Evolutionary conservation across 2,329 filamentous ascomycete species (phyloP).

Genomic region (Pseudocercospora cruenta): DNA sequence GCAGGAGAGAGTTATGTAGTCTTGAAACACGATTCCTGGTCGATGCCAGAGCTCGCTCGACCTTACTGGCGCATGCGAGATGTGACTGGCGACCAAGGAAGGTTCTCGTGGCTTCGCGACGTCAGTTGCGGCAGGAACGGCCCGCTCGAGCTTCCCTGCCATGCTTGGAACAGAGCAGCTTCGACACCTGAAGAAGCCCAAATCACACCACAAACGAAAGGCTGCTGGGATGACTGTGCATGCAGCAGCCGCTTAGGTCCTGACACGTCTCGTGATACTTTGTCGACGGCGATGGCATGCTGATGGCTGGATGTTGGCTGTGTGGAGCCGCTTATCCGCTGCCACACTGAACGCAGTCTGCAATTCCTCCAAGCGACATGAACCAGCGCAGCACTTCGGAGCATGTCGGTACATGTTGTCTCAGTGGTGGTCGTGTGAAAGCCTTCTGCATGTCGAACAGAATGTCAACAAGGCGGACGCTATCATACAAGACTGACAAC

Average conservation of each 20-base stretch:
- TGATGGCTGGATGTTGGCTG: not conserved
- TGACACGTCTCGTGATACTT: slow-evolving; percentile 3
- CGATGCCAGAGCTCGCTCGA: slow-evolving; percentile 5
- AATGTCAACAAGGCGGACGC: not conserved
- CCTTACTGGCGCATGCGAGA: slow-evolving; percentile 11
- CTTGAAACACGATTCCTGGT: slow-evolving; percentile 8
- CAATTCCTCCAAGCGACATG: not conserved
- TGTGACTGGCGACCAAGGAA: not conserved
- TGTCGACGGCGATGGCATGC: not conserved
- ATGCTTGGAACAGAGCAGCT: not conserved
- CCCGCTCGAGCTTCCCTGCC: not conserved
- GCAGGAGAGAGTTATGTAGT: slow-evolving; percentile 14
- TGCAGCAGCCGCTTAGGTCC: not conserved
- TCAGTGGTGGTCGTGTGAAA: too few species aligned
- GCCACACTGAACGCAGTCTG: not conserved
- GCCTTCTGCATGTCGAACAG: not conserved
- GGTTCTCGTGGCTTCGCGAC: not conserved
- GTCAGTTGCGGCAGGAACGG: not conserved
- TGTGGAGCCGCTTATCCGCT: not conserved
- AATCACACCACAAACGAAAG: slow-evolving; percentile 5
- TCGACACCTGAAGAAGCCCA: not conserved
- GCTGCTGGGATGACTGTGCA: not conserved
- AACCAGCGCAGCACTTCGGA: slow-evolving; percentile 1
- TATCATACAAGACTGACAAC: not conserved
- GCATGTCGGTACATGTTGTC: not conserved